Base-by-base conservation (phyloP, 1,139 yeast species). In the Hansenula sp. region DNA sequence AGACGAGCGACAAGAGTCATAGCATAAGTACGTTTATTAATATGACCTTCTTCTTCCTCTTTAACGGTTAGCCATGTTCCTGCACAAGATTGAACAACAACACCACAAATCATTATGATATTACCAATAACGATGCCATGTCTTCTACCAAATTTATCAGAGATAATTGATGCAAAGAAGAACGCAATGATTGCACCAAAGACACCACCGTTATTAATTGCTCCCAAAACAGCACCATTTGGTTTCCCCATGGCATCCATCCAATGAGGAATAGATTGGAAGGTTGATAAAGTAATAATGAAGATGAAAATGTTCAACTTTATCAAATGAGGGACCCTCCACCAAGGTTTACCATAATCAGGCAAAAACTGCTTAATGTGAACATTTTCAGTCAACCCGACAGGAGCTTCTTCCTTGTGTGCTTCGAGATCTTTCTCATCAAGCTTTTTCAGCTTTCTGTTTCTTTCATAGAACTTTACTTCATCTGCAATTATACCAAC, bases 131-230 rank as follows among this genome's bases (percentile, higher is more conserved):
- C 45, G 24, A 75, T 55, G 32, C 71, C 58, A 32, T 61, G 56
- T 48, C 65, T 68, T 61, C 83, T 68, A 40, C 83, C 83, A 34
- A 53, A 56, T 19, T 48, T 56, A 45, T 77, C 83, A 47, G 73
- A 60, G 36, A 69, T 49, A 41, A 57, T 56, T 17, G 71, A 59
- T 29, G 66, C 58, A 20, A 49, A 48, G 28, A 46, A 44, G 36
- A 55, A 47, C 39, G 56, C 42, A 12, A 56, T 20, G 17, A 57
- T 35, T 29, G 50, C 47, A 39, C 84, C 83, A 54, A 77, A 76
- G 21, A 73, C 65, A 21, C 77, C 73, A 39, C 83, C 83, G 51
- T 70, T 71, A 25, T 65, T 47, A 40, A 74, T 61, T 24, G 74
- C 71, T 40, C 79, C 79, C 36, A 74, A 60, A 13, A 57, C 57